phyloP scores from a whole-genome alignment of 179 eudicot species.

The Actinidia chinensis region DNA sequence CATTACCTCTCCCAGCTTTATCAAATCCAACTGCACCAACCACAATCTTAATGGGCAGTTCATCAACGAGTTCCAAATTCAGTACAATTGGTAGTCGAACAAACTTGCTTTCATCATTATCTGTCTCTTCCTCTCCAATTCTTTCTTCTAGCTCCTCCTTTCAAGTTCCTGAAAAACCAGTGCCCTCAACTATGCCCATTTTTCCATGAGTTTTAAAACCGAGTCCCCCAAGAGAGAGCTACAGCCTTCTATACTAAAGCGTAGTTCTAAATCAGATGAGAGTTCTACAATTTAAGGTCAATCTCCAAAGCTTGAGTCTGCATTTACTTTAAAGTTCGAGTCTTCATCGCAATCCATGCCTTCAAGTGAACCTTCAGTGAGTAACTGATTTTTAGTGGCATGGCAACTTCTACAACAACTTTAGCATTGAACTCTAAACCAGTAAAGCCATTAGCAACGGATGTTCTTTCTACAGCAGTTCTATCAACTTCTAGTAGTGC shows the following conservation, averaged over 20 bases:
- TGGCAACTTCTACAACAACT: slow-evolving; percentile 26
- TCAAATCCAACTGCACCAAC: slow-evolving; percentile 29
- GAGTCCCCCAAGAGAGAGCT: slow-evolving; percentile 21
- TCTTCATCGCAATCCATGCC: slow-evolving; percentile 27
- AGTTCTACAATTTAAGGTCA: slow-evolving; percentile 21
- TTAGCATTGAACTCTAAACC: slow-evolving; percentile 29
- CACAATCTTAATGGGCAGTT: slow-evolving; percentile 17
- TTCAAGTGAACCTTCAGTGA: slow-evolving; percentile 33
- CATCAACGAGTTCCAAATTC: slow-evolving; percentile 27
- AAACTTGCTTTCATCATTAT: slow-evolving; percentile 28
- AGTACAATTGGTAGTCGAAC: slow-evolving; percentile 33
- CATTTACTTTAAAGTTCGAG: slow-evolving; percentile 26
- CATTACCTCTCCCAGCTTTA: slow-evolving; percentile 30
- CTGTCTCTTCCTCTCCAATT: slow-evolving; percentile 32
- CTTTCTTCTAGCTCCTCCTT: slow-evolving; percentile 30
- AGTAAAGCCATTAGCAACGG: slow-evolving; percentile 34
- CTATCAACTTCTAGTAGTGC: slow-evolving; percentile 33
- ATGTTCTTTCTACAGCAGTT: slow-evolving; percentile 29
- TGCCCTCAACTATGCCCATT: slow-evolving; percentile 21
- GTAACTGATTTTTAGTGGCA: slow-evolving; percentile 30
- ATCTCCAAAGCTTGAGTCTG: slow-evolving; percentile 32
- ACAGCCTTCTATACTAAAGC: slow-evolving; percentile 39
- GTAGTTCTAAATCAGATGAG: slow-evolving; percentile 20
- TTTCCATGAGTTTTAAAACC: slow-evolving; percentile 12
- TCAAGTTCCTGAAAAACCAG: slow-evolving; percentile 19